Evolutionary conservation across 257 asterid genomes (phyloP).

Genomic region (Solanum phureja): DNA sequence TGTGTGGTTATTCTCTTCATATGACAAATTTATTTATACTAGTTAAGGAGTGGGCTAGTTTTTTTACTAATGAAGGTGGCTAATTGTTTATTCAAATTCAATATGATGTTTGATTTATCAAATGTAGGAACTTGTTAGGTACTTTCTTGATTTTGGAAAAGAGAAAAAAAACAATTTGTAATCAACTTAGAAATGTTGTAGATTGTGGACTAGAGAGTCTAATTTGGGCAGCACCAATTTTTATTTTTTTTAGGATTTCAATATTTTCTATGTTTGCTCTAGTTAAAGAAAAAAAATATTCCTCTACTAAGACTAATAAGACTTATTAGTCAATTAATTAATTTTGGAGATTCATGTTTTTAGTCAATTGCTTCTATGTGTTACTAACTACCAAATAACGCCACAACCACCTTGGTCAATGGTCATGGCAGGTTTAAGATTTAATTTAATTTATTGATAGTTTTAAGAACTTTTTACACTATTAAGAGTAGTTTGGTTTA

Average conservation of each 20-base stretch:
- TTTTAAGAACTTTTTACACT: neutral
- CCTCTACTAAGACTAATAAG: too few relatives aligned
- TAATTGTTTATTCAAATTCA: constrained; percentile 14
- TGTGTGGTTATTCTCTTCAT: neutral
- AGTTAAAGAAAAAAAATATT: too few relatives aligned
- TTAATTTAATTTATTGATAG: too few relatives aligned
- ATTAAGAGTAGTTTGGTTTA: neutral
- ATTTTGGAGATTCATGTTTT: neutral
- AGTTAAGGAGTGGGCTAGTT: neutral
- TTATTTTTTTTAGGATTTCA: neutral
- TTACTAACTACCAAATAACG: neutral
- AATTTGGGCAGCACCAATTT: constrained; percentile 14
- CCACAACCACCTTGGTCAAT: neutral
- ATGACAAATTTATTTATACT: neutral
- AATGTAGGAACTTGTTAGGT: constrained; percentile 20
- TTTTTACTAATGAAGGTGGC: neutral
- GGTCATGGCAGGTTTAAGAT: too few relatives aligned
- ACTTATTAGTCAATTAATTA: too few relatives aligned
- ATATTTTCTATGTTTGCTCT: too few relatives aligned
- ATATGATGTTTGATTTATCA: constrained; percentile 5
- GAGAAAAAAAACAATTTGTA: neutral
- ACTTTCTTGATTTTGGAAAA: constrained; percentile 12
- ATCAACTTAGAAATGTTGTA: neutral
- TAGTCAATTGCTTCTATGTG: neutral
- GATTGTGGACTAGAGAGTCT: constrained; percentile 15